Conservation (phyloP, 2,329 filamentous ascomycete species). For the Hypoxylon sp. region DNA sequence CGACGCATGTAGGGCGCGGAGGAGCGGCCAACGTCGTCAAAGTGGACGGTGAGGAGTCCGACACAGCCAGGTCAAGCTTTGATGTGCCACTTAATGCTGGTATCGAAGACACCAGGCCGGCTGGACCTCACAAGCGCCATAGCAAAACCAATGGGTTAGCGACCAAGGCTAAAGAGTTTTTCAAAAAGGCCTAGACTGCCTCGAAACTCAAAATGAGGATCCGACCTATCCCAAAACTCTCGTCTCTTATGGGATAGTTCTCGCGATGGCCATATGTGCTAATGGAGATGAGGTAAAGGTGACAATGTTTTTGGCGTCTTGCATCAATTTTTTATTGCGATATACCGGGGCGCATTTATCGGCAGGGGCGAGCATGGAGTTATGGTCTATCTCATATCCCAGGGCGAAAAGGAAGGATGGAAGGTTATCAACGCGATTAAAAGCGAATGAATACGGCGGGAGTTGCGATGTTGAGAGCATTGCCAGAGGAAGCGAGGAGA, state of each 20-base stretch:
- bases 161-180: slow-evolving; percentile 62
- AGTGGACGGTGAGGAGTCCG: slow-evolving; percentile 58
- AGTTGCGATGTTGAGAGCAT: neutral
- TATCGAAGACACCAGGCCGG: slow-evolving; percentile 27
- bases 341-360: slow-evolving; percentile 19
- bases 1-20: slow-evolving; percentile 77
- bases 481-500: neutral
- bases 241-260: neutral
- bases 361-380: slow-evolving; percentile 38
- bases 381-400: slow-evolving; percentile 28
- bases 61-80: slow-evolving; percentile 69
- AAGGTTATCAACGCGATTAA: neutral
- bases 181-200: slow-evolving; percentile 60
- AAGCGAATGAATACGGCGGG: neutral
- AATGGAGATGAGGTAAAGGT: neutral
- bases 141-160: slow-evolving; percentile 50
- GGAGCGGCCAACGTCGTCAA: slow-evolving; percentile 79
- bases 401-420: neutral
- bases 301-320: neutral
- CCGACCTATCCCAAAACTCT: neutral
- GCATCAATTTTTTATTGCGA: slow-evolving; percentile 12
- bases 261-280: neutral
- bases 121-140: slow-evolving; percentile 38
- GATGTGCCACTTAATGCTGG: slow-evolving; percentile 54
- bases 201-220: slow-evolving; percentile 11